A percentile compares a stretch with the other conserved stretches of the same genome.
phyloP scores from a whole-genome alignment of 345 rosid species.

The Nasturtium officinale region DNA sequence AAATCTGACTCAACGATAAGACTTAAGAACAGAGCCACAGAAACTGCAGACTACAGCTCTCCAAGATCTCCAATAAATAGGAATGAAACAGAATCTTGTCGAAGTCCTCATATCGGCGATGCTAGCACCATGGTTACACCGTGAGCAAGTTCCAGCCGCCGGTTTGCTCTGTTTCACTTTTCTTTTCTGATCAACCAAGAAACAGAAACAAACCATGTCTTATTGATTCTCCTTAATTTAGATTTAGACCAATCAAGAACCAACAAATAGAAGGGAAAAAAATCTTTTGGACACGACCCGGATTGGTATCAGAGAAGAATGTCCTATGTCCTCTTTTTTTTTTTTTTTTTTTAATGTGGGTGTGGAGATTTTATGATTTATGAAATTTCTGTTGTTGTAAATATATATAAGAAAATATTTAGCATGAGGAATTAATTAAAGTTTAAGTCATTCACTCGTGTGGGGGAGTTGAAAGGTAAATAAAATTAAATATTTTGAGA shows the following conservation, averaged over 20 bases:
- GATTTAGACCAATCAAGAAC: constrained; percentile 16
- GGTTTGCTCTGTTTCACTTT: constrained; percentile 60
- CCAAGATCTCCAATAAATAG: constrained; percentile 69
- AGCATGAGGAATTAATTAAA: constrained; percentile 6
- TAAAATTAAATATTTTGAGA: constrained; percentile 5
- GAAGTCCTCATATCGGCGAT: constrained; percentile 70
- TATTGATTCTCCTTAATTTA: neutral
- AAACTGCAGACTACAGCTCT: constrained; percentile 69
- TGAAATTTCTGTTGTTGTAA: constrained; percentile 14
- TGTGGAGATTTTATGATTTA: constrained; percentile 19
- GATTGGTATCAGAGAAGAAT: constrained; percentile 26
- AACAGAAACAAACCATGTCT: constrained; percentile 71
- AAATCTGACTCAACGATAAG: constrained; percentile 49
- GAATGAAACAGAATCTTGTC: constrained; percentile 66
- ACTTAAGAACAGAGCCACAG: constrained; percentile 72
- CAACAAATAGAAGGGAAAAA: neutral
- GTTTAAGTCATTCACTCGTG: constrained; percentile 29
- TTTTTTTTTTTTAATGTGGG: neutral
- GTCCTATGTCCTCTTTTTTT: neutral
- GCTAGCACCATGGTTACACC: constrained; percentile 65
- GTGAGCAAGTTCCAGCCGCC: constrained; percentile 67
- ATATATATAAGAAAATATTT: neutral
- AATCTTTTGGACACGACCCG: neutral
- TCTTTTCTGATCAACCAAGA: constrained; percentile 70
- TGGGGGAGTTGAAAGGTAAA: constrained; percentile 19